phyloP scores from a whole-genome alignment of 2,329 filamentous ascomycete species.

The Diaporthe ilicicola region DNA sequence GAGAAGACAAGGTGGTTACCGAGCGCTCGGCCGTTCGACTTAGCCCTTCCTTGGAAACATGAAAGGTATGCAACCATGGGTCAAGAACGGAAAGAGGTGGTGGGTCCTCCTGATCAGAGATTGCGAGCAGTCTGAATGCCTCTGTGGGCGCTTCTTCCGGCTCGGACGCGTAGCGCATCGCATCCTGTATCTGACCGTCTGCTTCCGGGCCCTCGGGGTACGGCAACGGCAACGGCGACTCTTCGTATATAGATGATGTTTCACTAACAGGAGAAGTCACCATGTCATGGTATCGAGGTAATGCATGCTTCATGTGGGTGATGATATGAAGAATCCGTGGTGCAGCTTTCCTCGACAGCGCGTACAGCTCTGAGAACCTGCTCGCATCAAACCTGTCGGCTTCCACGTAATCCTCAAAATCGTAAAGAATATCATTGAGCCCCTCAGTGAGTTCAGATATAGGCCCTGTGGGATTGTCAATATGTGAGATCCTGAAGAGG shows the following conservation, averaged over 20 bases:
- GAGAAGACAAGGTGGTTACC: not conserved
- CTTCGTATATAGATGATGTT: slow-evolving; percentile 2
- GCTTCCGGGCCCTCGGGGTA: not conserved
- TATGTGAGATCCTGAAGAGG: slow-evolving; percentile 6
- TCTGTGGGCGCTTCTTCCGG: not conserved
- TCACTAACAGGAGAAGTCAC: not conserved
- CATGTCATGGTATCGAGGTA: slow-evolving; percentile 32
- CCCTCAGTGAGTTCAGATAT: slow-evolving; percentile 57
- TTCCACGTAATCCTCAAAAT: slow-evolving; percentile 64
- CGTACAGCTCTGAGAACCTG: slow-evolving; percentile 59
- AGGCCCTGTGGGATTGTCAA: slow-evolving; percentile 48
- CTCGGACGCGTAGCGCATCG: slow-evolving; percentile 9
- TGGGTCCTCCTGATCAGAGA: not conserved
- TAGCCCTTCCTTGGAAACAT: not conserved
- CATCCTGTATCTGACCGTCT: not conserved
- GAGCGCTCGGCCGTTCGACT: not conserved
- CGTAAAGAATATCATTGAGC: slow-evolving; percentile 61
- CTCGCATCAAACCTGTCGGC: slow-evolving; percentile 58
- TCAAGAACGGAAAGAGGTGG: not conserved
- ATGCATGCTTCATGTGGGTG: slow-evolving; percentile 61
- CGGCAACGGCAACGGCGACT: slow-evolving; percentile 1
- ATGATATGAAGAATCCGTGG: slow-evolving; percentile 59
- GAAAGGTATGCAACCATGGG: not conserved
- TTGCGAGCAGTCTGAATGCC: not conserved
- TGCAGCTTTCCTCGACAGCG: slow-evolving; percentile 56